Conservation (phyloP, 106 monocot genomes). For the Acorus calamus region DNA sequence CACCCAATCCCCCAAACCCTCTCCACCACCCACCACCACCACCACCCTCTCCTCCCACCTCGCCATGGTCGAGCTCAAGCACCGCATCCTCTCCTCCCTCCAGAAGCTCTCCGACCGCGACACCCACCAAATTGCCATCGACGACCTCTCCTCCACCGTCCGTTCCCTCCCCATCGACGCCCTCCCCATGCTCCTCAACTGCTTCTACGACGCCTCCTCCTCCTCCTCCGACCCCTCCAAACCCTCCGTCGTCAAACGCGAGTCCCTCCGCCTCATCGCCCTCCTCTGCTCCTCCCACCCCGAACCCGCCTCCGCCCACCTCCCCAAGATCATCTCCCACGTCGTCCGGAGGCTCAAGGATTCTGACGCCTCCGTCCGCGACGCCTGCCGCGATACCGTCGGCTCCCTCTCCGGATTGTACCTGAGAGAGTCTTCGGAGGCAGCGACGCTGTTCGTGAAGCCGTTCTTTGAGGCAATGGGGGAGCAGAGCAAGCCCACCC, state of each 20-base stretch:
- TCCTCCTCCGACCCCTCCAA: constrained; percentile 13
- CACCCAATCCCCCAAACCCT: background rate
- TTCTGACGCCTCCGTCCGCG: constrained; percentile 71
- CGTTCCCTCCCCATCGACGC: constrained; percentile 45
- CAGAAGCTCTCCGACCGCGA: constrained; percentile 94
- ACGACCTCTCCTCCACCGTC: constrained; percentile 78
- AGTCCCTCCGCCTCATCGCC: constrained; percentile 62
- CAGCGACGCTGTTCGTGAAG: constrained; percentile 61
- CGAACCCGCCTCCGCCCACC: constrained; percentile 44
- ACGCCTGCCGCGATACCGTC: constrained; percentile 65
- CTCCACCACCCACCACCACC: constrained; percentile 7
- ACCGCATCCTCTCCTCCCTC: constrained; percentile 54
- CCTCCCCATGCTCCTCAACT: constrained; percentile 49
- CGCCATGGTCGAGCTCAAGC: constrained; percentile 88
- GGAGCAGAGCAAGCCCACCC: constrained; percentile 76
- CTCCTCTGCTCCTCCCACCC: constrained; percentile 63
- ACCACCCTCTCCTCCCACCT: constrained; percentile 38
- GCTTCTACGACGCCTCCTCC: constrained; percentile 49
- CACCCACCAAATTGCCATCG: constrained; percentile 85
- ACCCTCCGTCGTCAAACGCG: constrained; percentile 46
- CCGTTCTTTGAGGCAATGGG: constrained; percentile 80
- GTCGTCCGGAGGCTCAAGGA: constrained; percentile 74
- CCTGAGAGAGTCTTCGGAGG: constrained; percentile 18
- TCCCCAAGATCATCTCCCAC: constrained; percentile 71
- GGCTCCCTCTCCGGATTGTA: constrained; percentile 62